Base-by-base conservation (phyloP, 2,329 filamentous ascomycete species). In the Penicillium vulpinum region DNA sequence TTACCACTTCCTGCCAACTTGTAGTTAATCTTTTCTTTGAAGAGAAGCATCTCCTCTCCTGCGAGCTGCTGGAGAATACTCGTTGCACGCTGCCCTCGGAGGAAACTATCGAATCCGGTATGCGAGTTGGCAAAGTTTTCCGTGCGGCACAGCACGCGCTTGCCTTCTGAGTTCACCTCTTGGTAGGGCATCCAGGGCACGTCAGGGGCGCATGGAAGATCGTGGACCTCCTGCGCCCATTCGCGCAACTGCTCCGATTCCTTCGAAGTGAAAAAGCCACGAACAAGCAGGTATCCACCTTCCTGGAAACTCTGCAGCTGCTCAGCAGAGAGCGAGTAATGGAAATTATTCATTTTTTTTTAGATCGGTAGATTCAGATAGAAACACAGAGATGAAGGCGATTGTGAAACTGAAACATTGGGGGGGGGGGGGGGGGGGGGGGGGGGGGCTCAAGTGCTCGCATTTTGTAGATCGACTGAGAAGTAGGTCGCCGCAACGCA, bases 11-110 rank as follows among this genome's bases (percentile, higher is more conserved):
- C 74, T 2, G 74, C 67, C 7, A 76, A 65, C 57, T 77, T 76
- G 61, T 77, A 77, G 57, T 77, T 77, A 51, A 78, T 77, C 62
- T 78, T 78, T 54, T 78, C 75, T 41, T 78, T 77, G 67, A 78
- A 78, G 1, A 78, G 67, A 18, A 75, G 55, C 73, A 78, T 77
- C 6, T 74, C 68, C 49, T 75, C 73, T 1, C 70, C 61, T 0
- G 73, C 71, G 16, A 77, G 50, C 50, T 75, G 71, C 22, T 65
- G 51, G 2, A 77, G 65, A 16, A 75, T 58, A 24, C 62, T 65
- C 1, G 60, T 51, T 1, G 75, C 62, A 18, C 68, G 67, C 36
- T 65, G 44, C 22, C 75, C 75, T 7, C 75, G 69, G 10, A 77
- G 69, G 40, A 77, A 67, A 21, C 64, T 62, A 26, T 74, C 62